Base-by-base conservation (phyloP, 768 basidiomycete species). In the Clitopilus passeckerianus region DNA sequence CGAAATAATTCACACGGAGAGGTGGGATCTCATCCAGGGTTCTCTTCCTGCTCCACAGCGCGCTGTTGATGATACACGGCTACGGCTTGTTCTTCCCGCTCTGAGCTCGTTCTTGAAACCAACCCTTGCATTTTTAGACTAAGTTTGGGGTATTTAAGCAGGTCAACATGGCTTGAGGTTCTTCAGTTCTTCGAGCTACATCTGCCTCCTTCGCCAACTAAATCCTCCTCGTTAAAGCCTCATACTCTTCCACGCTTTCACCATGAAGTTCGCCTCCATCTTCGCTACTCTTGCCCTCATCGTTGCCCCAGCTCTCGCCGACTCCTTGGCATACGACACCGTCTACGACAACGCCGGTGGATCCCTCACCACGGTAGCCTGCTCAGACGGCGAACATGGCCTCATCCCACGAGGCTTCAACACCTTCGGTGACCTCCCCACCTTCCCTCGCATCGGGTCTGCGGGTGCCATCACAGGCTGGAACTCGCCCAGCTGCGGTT, bases 361-460 rank as follows among this genome's bases (percentile, higher is more conserved):
- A 4, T 73, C 73, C 34, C 71, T 81, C 41, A 52, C 59, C 53
- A 64, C 55, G 5, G 75, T 80, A 34, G 71, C 76, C 41, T 84
- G 83, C 71, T 80, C 79, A 0, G 71, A 74, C 56, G 81, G 81
- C 16, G 57, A 65, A 18, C 66, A 78, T 56, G 81, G 80, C 18
- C 68, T 83, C 15, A 33, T 71, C 9, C 71, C 69, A 16, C 65
- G 76, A 66, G 46, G 46, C 16, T 81, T 70, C 66, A 71, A 67
- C 5, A 78, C 73, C 22, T 76, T 82, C 57, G 69, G 67, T 7
- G 66, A 69, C 50, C 61, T 84, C 6, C 80, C 80, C 7, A 66
- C 59, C 46, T 84, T 79, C 68, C 80, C 81, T 0, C 63, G 68
- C 66, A 77, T 84, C 59, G 80, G 77, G 18, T 79, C 77, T 0